phyloP scores from a whole-genome alignment of 2,329 filamentous ascomycete species.

The Cercospora zeae-maydis region DNA sequence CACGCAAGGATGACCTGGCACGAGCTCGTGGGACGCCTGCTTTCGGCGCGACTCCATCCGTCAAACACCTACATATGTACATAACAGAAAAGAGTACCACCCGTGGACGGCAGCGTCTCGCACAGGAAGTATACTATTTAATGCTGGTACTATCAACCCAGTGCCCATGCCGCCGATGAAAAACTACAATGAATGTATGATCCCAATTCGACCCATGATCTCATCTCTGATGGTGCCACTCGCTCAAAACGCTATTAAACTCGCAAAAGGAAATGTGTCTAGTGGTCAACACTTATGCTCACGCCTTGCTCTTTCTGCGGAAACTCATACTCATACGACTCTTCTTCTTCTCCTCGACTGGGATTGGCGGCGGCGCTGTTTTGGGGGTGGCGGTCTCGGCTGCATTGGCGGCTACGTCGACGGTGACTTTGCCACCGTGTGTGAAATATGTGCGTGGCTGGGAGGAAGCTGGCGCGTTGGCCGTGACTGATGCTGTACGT shows the following conservation, averaged over 20 bases:
- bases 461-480: slow-evolving; percentile 11
- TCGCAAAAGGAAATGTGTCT: slow-evolving; percentile 5
- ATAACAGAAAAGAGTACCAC: background rate
- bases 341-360: slow-evolving; percentile 26
- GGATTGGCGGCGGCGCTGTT: slow-evolving; percentile 2
- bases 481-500: slow-evolving; percentile 15
- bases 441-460: slow-evolving; percentile 32
- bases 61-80: background rate
- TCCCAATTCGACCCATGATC: background rate
- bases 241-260: slow-evolving; percentile 17
- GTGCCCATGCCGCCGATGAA: background rate
- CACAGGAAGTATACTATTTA: background rate
- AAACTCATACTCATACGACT: slow-evolving; percentile 29
- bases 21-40: slow-evolving; percentile 8
- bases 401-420: slow-evolving; percentile 16
- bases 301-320: slow-evolving; percentile 24
- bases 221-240: background rate
- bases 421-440: slow-evolving; percentile 28
- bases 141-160: background rate
- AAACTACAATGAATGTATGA: background rate
- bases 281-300: background rate
- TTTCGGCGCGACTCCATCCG: background rate
- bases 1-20: background rate
- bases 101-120: background rate
- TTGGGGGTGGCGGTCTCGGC: background rate